Evolutionary conservation across 2,329 filamentous ascomycete species (phyloP).

Genomic region (Nothophoma quercina): DNA sequence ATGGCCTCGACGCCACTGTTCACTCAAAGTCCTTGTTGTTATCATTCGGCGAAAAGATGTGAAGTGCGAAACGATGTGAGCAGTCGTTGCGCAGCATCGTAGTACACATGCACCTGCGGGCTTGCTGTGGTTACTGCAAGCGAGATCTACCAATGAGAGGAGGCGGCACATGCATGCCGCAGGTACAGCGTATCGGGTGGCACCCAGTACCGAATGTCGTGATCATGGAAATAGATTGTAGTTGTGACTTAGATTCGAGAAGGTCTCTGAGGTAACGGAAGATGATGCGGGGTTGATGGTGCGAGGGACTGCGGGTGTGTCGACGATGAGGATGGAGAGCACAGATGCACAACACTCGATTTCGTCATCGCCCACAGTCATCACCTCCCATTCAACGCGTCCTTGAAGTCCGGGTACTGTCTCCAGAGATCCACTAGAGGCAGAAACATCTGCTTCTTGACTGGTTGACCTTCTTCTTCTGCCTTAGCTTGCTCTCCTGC

Average conservation of each 20-base stretch:
- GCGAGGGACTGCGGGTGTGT: neutral
- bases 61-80: neutral
- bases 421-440: slow-evolving; percentile 57
- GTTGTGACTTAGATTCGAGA: neutral
- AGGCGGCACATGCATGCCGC: neutral
- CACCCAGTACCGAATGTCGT: slow-evolving; percentile 3
- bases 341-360: neutral
- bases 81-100: slow-evolving; percentile 2
- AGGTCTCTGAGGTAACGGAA: neutral
- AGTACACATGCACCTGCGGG: slow-evolving; percentile 5
- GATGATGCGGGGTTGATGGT: slow-evolving; percentile 9
- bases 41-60: neutral
- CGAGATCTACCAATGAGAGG: slow-evolving; percentile 11
- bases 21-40: neutral
- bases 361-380: neutral
- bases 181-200: slow-evolving; percentile 6
- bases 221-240: slow-evolving; percentile 2
- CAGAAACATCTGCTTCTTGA: slow-evolving; percentile 53
- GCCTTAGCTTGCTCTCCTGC: slow-evolving; percentile 43
- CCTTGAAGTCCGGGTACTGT: slow-evolving; percentile 39
- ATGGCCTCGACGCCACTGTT: slow-evolving; percentile 3
- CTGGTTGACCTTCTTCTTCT: slow-evolving; percentile 33
- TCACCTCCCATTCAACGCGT: slow-evolving; percentile 25
- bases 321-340: neutral
- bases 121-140: slow-evolving; percentile 10